Conservation (phyloP, 768 basidiomycete genomes). For the Pulveroboletus sp. region DNA sequence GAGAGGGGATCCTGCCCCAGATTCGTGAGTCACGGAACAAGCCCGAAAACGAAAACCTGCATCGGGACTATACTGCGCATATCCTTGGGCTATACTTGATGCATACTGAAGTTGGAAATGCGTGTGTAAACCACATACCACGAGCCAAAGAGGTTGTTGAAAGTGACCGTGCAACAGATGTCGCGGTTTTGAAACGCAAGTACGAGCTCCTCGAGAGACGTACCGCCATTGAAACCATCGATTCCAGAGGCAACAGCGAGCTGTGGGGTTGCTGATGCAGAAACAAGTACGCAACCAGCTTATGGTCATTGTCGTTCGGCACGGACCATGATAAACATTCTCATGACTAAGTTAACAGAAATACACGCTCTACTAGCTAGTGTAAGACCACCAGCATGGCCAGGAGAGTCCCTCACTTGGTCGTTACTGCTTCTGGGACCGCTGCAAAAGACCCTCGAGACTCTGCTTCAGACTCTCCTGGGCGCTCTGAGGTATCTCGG, state of each 20-base stretch:
- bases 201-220: slow-evolving; percentile 6
- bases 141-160: slow-evolving; percentile 14
- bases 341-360: too few relatives aligned
- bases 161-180: slow-evolving; percentile 16
- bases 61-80: slow-evolving; percentile 18
- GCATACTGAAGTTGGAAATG: not conserved
- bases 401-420: not conserved
- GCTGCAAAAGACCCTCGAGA: slow-evolving; percentile 19
- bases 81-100: slow-evolving; percentile 14
- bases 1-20: slow-evolving; percentile 73
- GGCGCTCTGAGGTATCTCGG: slow-evolving; percentile 1
- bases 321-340: slow-evolving; percentile 10
- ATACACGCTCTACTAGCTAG: not conserved
- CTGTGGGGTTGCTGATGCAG: too few relatives aligned
- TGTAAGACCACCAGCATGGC: not conserved
- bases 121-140: slow-evolving; percentile 12
- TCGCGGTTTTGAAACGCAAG: slow-evolving; percentile 8
- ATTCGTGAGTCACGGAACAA: slow-evolving; percentile 2
- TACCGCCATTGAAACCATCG: slow-evolving; percentile 1
- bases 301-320: slow-evolving; percentile 5
- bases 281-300: not conserved
- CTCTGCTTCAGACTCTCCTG: slow-evolving; percentile 22
- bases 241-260: not conserved
- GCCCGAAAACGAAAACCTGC: slow-evolving; percentile 10
- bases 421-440: not conserved